Conservation (phyloP, 441 rosid genomes). For the Gossypium gossypioides region DNA sequence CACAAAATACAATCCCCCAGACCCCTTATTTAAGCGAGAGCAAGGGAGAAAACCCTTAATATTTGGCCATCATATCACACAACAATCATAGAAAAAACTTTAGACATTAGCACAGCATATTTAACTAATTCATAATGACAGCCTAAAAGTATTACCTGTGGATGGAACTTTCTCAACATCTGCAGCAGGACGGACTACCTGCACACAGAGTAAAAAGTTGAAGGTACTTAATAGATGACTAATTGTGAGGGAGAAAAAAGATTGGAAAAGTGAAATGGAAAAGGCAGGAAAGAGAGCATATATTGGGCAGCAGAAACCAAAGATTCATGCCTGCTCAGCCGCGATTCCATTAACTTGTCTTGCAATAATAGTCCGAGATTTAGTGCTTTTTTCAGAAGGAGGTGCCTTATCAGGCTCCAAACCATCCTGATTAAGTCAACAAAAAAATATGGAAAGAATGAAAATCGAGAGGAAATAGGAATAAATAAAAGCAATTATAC, state of each 20-base stretch:
- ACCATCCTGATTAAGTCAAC: slow-evolving; percentile 41
- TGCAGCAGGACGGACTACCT: slow-evolving; percentile 45
- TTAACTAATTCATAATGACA: background rate
- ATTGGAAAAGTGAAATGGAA: background rate
- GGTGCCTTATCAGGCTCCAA: slow-evolving; percentile 62
- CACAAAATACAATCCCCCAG: background rate
- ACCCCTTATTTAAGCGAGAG: background rate
- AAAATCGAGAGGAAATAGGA: background rate
- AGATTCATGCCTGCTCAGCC: slow-evolving; percentile 62
- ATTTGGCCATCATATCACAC: background rate
- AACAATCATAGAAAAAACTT: background rate
- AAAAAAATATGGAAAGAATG: background rate
- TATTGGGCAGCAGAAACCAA: slow-evolving; percentile 11
- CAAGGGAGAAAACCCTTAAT: background rate
- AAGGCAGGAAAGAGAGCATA: background rate
- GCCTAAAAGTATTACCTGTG: slow-evolving; percentile 37
- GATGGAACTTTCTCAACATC: slow-evolving; percentile 52
- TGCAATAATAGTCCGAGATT: slow-evolving; percentile 61
- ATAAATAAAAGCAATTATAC: background rate
- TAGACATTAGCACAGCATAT: background rate
- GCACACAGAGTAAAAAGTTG: slow-evolving; percentile 12
- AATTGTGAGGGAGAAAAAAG: background rate
- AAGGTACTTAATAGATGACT: background rate
- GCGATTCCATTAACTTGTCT: slow-evolving; percentile 68
- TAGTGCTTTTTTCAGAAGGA: slow-evolving; percentile 48